Conservation (phyloP, 371 early-diverging fungal genomes). For the Rhizopus arrhizus region DNA sequence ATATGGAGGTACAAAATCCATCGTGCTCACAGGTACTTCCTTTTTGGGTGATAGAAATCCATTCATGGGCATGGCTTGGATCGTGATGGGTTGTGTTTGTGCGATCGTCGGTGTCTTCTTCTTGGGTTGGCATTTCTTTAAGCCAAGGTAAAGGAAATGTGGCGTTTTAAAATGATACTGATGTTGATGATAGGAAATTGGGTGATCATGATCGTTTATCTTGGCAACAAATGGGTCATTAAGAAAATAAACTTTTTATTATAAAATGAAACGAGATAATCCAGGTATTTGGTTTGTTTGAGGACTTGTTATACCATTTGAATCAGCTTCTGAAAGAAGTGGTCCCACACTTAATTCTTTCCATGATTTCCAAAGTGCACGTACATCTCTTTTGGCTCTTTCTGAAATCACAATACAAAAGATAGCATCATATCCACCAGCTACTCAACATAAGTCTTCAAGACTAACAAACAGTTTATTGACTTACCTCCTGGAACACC, state of each 20-base stretch:
- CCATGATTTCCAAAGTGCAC: slow-evolving; percentile 72
- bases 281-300: slow-evolving; percentile 31
- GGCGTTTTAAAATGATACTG: slow-evolving; percentile 6
- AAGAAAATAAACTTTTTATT: neutral
- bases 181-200: slow-evolving; percentile 68
- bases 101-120: slow-evolving; percentile 87
- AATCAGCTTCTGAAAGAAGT: slow-evolving; percentile 64
- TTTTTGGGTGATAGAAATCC: slow-evolving; percentile 95
- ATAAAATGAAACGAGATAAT: slow-evolving; percentile 16
- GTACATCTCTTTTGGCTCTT: slow-evolving; percentile 49
- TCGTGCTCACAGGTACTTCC: slow-evolving; percentile 93
- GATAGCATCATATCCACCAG: slow-evolving; percentile 97
- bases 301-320: slow-evolving; percentile 48
- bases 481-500: slow-evolving; percentile 90
- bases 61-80: slow-evolving; percentile 93
- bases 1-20: slow-evolving; percentile 92
- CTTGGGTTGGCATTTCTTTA: slow-evolving; percentile 85
- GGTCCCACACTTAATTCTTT: slow-evolving; percentile 77
- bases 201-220: slow-evolving; percentile 96
- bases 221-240: slow-evolving; percentile 79
- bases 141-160: slow-evolving; percentile 72
- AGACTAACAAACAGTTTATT: no score
- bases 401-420: slow-evolving; percentile 77
- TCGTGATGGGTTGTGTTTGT: slow-evolving; percentile 87
- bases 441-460: slow-evolving; percentile 37